phyloP scores from a whole-genome alignment of 2,329 filamentous ascomycete species.

The Aspergillus piperis region DNA sequence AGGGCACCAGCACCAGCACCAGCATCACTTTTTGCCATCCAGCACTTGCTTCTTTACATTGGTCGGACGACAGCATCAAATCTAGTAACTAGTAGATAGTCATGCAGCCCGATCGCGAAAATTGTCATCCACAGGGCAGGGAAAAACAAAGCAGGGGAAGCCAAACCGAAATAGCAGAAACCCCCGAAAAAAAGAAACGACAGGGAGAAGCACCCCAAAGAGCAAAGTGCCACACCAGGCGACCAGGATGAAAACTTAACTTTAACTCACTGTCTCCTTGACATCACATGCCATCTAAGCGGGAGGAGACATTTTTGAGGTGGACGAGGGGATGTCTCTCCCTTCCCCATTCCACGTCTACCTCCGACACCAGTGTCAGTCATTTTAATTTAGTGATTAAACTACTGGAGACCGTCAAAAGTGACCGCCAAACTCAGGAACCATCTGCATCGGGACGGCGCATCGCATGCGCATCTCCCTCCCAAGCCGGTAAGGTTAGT shows the following conservation, averaged over 20 bases:
- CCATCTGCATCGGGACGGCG: neutral
- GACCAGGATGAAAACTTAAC: neutral
- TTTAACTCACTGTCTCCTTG: constrained; percentile 1
- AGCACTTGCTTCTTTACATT: too few species aligned
- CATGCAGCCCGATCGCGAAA: neutral
- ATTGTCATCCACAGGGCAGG: neutral
- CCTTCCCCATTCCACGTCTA: neutral
- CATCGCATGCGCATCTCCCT: neutral
- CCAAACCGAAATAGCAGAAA: neutral
- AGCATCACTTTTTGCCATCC: too few species aligned
- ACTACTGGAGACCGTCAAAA: constrained; percentile 5
- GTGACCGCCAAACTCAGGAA: neutral
- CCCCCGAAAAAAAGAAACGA: neutral
- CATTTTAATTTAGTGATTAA: constrained; percentile 1
- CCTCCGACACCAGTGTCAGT: constrained; percentile 2
- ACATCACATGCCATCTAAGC: neutral
- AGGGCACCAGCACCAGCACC: neutral
- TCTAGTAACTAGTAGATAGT: too few species aligned
- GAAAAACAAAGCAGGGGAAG: neutral
- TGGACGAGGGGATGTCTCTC: neutral
- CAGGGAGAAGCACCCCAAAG: neutral
- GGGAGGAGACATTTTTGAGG: neutral
- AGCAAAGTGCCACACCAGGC: neutral
- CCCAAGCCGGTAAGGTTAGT: neutral
- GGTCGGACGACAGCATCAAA: too few species aligned